Base-by-base conservation (phyloP, 2,329 filamentous ascomycete genomes). In the Aureobasidium sp. region DNA sequence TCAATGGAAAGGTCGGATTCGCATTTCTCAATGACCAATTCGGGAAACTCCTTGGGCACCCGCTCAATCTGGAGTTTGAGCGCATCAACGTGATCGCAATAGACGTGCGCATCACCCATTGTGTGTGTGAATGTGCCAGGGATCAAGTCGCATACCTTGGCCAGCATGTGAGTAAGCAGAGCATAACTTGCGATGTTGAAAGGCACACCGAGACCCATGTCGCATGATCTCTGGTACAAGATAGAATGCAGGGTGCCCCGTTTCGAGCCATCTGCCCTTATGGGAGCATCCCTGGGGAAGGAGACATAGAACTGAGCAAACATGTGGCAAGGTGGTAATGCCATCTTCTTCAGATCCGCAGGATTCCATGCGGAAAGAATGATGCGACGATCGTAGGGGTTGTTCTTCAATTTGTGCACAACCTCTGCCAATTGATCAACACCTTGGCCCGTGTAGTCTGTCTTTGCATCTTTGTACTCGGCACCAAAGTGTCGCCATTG, bases 401-500 rank as follows among this genome's bases (percentile, higher is more conserved):
- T 89, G 21, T 82, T 80, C 64, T 81, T 84, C 52, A 98, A 74
- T 70, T 95, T 96, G 64, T 86, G 74, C 30, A 98, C 81, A n/a
- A 97, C 84, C 56, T 94, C 86, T 14, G 87, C 86, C 32, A 98
- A 77, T 74, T 98, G 93, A 67, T 98, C 93, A 14, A 96, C 88
- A 16, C 93, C 93, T 67, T 95, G 78, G 0, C 88, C 90, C 0
- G 81, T 78, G 70, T 98, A 98, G 67, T 97, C 89, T 0, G 86
- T 79, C 59, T 83, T 75, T 12, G 84, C 79, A 64, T 91, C 86
- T 16, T 84, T 74, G 68, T 98, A 98, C 57, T 89, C 83, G 4
- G 93, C 93, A 47, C 93, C 93, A 64, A 98, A 98, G 71, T 97
- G 91, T 3, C 93, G 86, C 93, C 93, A 98, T 71, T 98, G 93